Evolutionary conservation across 2,329 filamentous ascomycete species (phyloP).

Genomic region (Tolypocladium ophioglossoides): DNA sequence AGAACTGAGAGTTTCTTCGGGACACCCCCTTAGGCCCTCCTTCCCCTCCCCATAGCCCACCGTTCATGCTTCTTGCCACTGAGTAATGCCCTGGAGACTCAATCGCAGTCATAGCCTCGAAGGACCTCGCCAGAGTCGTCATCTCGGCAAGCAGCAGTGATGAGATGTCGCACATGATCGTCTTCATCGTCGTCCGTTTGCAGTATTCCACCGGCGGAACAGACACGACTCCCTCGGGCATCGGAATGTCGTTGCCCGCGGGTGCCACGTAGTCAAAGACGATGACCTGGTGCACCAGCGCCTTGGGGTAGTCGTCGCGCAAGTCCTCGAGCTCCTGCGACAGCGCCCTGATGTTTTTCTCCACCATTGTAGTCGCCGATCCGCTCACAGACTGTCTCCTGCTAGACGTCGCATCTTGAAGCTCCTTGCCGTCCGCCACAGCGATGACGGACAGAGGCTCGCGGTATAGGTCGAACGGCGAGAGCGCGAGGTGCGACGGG

Average conservation of each 20-base stretch:
- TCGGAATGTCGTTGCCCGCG: conserved; percentile 36
- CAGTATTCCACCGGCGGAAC: conserved; percentile 60
- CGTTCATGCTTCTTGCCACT: conserved; percentile 27
- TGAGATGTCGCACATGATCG: conserved; percentile 69
- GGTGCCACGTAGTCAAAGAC: conserved; percentile 62
- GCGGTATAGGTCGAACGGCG: conserved; percentile 83
- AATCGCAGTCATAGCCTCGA: conserved; percentile 63
- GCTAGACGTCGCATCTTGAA: conserved; percentile 42
- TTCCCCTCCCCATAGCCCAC: conserved; percentile 30
- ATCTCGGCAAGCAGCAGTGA: conserved; percentile 65
- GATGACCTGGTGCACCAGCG: conserved; percentile 66
- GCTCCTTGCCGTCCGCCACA: conserved; percentile 70
- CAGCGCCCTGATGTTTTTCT: conserved; percentile 47
- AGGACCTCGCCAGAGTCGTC: conserved; percentile 60
- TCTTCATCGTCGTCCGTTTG: conserved; percentile 71
- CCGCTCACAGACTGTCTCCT: conserved; percentile 43
- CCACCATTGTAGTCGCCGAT: conserved; percentile 36
- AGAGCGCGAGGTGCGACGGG: conserved; percentile 67
- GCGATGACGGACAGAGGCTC: conserved; percentile 78
- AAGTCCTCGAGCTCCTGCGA: conserved; percentile 61
- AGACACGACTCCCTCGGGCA: conserved; percentile 58
- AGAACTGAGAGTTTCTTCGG: conserved; percentile 47
- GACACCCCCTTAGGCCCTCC: conserved; percentile 21
- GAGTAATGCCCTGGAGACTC: conserved; percentile 59
- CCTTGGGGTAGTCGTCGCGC: conserved; percentile 62